phyloP scores from a whole-genome alignment of 2,329 filamentous ascomycete species.

The Geosmithia putterillii region DNA sequence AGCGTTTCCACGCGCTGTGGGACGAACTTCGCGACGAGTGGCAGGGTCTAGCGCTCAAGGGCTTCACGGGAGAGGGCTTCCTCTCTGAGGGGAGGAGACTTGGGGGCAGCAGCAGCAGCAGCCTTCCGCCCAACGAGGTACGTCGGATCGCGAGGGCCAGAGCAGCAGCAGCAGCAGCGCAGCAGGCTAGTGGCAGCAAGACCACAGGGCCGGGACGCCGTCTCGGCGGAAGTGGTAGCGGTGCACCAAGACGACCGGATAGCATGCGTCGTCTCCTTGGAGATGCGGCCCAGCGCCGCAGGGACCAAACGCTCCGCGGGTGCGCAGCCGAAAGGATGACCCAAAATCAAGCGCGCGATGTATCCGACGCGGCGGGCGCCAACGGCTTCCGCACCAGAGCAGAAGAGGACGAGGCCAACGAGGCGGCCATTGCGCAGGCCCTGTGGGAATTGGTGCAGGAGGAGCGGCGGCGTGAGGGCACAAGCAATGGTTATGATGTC shows the following conservation, averaged over 20 bases:
- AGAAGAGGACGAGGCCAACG: constrained; percentile 81
- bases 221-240: constrained; percentile 52
- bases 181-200: constrained; percentile 23
- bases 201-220: constrained; percentile 60
- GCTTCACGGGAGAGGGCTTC: constrained; percentile 86
- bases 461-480: constrained; percentile 31
- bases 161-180: constrained; percentile 45
- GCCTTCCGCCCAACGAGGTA: constrained; percentile 61
- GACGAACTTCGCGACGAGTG: constrained; percentile 82
- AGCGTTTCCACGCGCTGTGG: constrained; percentile 75
- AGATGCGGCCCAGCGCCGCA: constrained; percentile 52
- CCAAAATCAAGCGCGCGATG: constrained; percentile 52
- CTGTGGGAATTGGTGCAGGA: constrained; percentile 79
- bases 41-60: constrained; percentile 61
- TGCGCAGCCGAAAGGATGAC: constrained; percentile 63
- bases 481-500: constrained; percentile 42
- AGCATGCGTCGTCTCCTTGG: constrained; percentile 64
- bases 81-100: constrained; percentile 62
- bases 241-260: constrained; percentile 16
- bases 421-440: constrained; percentile 73
- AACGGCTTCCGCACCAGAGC: constrained; percentile 74
- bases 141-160: constrained; percentile 58
- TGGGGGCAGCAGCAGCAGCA: constrained; percentile 43
- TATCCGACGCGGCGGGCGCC: constrained; percentile 49
- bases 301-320: constrained; percentile 54